Evolutionary conservation across 129 eudicot species (phyloP).

Genomic region (Apium graveolens): DNA sequence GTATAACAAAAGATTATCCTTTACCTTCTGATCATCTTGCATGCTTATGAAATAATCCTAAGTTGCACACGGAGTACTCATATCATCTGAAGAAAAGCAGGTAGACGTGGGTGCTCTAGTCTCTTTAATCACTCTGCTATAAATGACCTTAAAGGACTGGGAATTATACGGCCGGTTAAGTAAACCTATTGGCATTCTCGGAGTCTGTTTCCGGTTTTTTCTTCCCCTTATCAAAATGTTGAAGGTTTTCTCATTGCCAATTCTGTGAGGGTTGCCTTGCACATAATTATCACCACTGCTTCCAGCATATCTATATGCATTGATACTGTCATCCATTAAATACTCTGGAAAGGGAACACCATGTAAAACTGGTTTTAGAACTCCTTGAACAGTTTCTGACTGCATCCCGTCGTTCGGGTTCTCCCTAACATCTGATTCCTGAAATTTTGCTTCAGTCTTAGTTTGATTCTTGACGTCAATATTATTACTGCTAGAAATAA

Average conservation of each 20-base stretch:
- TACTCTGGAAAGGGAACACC: conserved; percentile 11
- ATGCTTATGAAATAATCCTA: conserved; percentile 12
- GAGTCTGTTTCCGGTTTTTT: conserved; percentile 84
- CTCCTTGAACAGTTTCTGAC: conserved; percentile 26
- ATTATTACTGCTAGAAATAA: conserved; percentile 29
- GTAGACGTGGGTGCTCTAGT: conserved; percentile 47
- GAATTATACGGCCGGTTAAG: conserved; percentile 79
- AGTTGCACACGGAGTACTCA: conserved; percentile 32
- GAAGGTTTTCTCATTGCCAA: conserved; percentile 58
- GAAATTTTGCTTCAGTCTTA: conserved; percentile 40
- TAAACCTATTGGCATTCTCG: conserved; percentile 86
- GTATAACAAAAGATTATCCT: conserved; percentile 22
- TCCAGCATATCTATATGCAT: conserved; percentile 31
- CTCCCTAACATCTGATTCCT: conserved; percentile 41
- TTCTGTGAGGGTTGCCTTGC: conserved; percentile 25
- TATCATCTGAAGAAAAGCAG: conserved; percentile 44
- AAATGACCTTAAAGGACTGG: conserved; percentile 73
- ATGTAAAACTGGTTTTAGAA: conserved; percentile 9
- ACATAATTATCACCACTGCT: conserved; percentile 25
- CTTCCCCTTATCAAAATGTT: conserved; percentile 80
- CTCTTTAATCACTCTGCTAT: conserved; percentile 82
- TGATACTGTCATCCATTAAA: conserved; percentile 7
- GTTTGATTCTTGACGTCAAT: conserved; percentile 32
- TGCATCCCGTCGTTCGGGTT: conserved; percentile 30
- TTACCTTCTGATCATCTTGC: conserved; percentile 17